phyloP scores from a whole-genome alignment of 768 basidiomycete species.

The Paxillus ammoniavirescens region DNA sequence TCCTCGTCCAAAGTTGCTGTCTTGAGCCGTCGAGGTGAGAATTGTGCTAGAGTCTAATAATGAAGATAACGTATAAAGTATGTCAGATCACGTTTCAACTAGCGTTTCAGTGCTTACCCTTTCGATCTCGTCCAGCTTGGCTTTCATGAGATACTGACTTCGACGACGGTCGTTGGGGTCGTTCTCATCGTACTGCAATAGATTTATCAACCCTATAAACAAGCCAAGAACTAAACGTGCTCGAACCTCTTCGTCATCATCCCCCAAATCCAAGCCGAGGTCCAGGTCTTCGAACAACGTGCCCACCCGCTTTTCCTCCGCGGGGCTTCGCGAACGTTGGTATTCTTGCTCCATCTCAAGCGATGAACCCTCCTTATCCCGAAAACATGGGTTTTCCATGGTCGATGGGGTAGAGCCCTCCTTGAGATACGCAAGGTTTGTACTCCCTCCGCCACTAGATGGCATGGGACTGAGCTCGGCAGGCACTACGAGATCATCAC shows the following conservation, averaged over 20 bases:
- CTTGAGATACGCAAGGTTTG: conserved; percentile 47
- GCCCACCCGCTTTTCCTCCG: conserved; percentile 46
- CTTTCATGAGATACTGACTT: conserved; percentile 74
- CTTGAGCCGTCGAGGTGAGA: conserved; percentile 53
- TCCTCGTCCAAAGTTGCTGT: conserved; percentile 21
- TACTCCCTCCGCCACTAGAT: conserved; percentile 33
- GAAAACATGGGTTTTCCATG: conserved; percentile 9
- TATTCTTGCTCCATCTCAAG: conserved; percentile 30
- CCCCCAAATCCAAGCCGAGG: conserved; percentile 40
- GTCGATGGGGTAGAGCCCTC: conserved; percentile 18
- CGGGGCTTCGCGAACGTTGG: conserved; percentile 29
- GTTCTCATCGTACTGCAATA: conserved; percentile 57
- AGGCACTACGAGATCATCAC: conserved; percentile 33
- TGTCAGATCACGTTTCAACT: conserved; percentile 9
- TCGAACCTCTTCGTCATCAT: conserved; percentile 44
- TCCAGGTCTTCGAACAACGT: conserved; percentile 46
- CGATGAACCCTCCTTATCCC: conserved; percentile 17
- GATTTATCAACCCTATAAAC: conserved; percentile 13
- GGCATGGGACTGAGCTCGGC: conserved; percentile 34
- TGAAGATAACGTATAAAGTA: conserved; percentile 12
- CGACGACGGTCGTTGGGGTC: conserved; percentile 73
- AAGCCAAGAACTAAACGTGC: conserved; percentile 11
- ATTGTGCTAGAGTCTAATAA: conserved; percentile 58
- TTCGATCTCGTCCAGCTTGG: conserved; percentile 79
- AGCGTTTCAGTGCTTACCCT: conserved; percentile 40